phyloP scores from a whole-genome alignment of 352 stramenopile species.

The Phytophthora boehmeriae region DNA sequence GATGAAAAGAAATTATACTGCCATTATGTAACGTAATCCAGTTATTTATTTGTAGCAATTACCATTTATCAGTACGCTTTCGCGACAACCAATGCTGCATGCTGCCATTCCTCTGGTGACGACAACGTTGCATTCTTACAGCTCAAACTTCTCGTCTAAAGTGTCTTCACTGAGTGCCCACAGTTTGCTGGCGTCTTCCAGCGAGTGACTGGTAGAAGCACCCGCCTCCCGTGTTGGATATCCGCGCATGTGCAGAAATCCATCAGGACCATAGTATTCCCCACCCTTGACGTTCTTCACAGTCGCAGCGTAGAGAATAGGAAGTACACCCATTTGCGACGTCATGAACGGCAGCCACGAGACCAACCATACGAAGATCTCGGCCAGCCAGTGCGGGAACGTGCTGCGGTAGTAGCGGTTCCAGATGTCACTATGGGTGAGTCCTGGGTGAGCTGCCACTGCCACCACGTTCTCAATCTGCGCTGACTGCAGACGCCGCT shows the following conservation, averaged over 20 bases:
- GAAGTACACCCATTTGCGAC: slow-evolving; percentile 46
- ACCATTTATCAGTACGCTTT: slow-evolving; percentile 28
- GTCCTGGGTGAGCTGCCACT: slow-evolving; percentile 59
- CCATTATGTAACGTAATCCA: slow-evolving; percentile 11
- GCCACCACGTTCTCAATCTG: slow-evolving; percentile 47
- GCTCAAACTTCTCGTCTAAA: slow-evolving; percentile 37
- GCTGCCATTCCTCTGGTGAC: not conserved
- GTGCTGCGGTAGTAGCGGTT: slow-evolving; percentile 46
- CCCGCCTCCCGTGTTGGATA: slow-evolving; percentile 52
- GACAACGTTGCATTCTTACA: slow-evolving; percentile 14
- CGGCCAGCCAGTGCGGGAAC: slow-evolving; percentile 38
- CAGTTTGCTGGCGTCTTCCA: slow-evolving; percentile 38
- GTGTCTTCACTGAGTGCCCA: slow-evolving; percentile 61
- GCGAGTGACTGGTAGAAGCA: slow-evolving; percentile 40
- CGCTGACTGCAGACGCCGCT: slow-evolving; percentile 39
- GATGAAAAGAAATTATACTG: slow-evolving; percentile 12
- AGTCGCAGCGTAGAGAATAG: slow-evolving; percentile 61
- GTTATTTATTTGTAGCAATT: slow-evolving; percentile 1
- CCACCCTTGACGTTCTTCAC: slow-evolving; percentile 42
- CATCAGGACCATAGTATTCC: slow-evolving; percentile 60
- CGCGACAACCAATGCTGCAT: slow-evolving; percentile 3
- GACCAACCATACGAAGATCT: slow-evolving; percentile 44
- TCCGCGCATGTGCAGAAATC: slow-evolving; percentile 44
- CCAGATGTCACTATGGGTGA: slow-evolving; percentile 60
- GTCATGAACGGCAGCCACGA: slow-evolving; percentile 53